Evolutionary conservation across 257 asterid species (phyloP), one percentile per base, ranked within the genome.

Genomic region (Parsonsia alboflavescens): DNA sequence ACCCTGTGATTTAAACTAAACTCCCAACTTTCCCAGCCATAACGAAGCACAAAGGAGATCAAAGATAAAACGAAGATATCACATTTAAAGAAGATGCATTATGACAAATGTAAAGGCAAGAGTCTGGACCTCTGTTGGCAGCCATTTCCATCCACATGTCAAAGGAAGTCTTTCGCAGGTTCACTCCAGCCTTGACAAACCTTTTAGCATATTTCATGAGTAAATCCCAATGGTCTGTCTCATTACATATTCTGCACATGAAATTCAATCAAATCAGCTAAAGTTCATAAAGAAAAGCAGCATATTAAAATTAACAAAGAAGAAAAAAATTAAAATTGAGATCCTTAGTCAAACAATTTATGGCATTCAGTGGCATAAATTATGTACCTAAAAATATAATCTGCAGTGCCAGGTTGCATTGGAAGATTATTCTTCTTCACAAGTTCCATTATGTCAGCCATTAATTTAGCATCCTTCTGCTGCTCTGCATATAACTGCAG

Each of bases 141-240:
- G 98, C 90, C 85, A 89, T 86, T 30, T 91, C 97, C 97, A 95
- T 95, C 99, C 97, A 95, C 74, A 76, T 49, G 39, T 87, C 94
- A 76, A 89, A 87, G 73, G 98, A 79, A 81, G 82, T 68, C 87
- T 82, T 90, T 59, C 98, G 81, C 58, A 92, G 88, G 48, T 77
- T 88, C 59, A 89, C 90, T 80, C 93, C 96, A 33, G 91, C 92
- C 70, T 53, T 84, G 75, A 85, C 82, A 75, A 92, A 90, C 81
- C 87, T 85, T 85, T 84, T 89, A 26, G 89, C 97, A 74, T 85
- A 83, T 66, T 95, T 95, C 39, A 86, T 79, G 36, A 89, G 84
- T 85, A 90, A 87, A 75, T 82, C 93, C 96, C 90, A 92, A 75
- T 90, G 89, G 75, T 83, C 76, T 9, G 87, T 81, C 56, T 82